These are phyloP conservation scores for Endoconidiophora laricicola DNA, from an alignment of 2,329 filamentous ascomycete genomes.

Conservation along the genomic window DNA sequence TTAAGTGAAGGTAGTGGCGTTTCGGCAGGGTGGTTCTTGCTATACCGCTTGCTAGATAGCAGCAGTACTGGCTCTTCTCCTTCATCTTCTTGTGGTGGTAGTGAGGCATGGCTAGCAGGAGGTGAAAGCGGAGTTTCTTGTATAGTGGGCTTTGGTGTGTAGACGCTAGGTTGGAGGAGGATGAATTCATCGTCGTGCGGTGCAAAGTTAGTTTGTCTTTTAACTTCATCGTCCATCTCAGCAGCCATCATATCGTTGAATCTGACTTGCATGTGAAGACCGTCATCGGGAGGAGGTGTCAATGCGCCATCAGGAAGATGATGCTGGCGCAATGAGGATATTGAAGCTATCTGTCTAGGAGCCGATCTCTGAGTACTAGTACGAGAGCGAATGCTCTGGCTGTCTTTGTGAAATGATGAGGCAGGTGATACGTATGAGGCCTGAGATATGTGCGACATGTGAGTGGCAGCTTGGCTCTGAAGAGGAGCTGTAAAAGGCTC, in stretches of 20 bases:
- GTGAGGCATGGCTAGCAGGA: slow-evolving; percentile 23
- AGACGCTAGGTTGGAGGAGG: slow-evolving; percentile 40
- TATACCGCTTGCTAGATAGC: slow-evolving; percentile 9
- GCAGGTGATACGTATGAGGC: slow-evolving; percentile 8
- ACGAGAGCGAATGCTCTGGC: slow-evolving; percentile 7
- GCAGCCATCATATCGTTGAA: slow-evolving; percentile 6
- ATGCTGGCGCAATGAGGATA: slow-evolving; percentile 3
- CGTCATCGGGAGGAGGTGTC: slow-evolving; percentile 10
- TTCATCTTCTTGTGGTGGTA: slow-evolving; percentile 2
- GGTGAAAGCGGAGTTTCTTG: slow-evolving; percentile 27
- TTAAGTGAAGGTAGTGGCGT: slow-evolving; percentile 12
- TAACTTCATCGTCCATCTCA: slow-evolving; percentile 1
- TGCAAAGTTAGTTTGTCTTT: not conserved
- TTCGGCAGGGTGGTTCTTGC: slow-evolving; percentile 14
- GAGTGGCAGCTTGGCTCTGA: slow-evolving; percentile 8
- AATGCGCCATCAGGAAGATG: slow-evolving; percentile 8
- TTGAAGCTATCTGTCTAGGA: slow-evolving; percentile 3
- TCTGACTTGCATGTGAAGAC: slow-evolving; percentile 2
- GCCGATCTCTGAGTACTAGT: slow-evolving; percentile 5
- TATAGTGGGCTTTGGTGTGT: slow-evolving; percentile 34
- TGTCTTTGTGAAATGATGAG: slow-evolving; percentile 5
- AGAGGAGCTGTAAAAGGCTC: slow-evolving; percentile 7
- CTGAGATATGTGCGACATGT: slow-evolving; percentile 10
- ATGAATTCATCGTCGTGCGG: slow-evolving; percentile 18
- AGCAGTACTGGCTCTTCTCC: slow-evolving; percentile 7